phyloP scores from a whole-genome alignment of 2,329 filamentous ascomycete species.

The Talaromyces pinophilus region DNA sequence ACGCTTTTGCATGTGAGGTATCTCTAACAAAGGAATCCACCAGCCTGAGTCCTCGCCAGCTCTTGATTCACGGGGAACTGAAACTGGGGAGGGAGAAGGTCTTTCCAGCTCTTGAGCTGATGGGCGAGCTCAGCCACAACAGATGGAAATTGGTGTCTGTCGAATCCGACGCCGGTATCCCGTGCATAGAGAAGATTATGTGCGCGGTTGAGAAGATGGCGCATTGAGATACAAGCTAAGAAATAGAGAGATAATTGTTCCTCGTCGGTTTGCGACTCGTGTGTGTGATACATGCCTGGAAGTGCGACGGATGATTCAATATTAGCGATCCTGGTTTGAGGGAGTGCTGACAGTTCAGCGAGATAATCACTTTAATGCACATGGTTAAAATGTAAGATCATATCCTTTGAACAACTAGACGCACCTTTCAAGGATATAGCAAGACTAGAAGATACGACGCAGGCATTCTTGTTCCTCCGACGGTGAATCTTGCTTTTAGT shows the following conservation, averaged over 20 bases:
- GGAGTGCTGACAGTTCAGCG: constrained; percentile 54
- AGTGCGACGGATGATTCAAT: constrained; percentile 55
- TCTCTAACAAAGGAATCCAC: constrained; percentile 53
- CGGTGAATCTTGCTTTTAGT: constrained; percentile 39
- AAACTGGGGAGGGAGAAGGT: constrained; percentile 33
- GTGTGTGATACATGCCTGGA: constrained; percentile 52
- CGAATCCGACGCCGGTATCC: constrained; percentile 48
- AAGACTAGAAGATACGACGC: constrained; percentile 57
- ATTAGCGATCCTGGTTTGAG: constrained; percentile 53
- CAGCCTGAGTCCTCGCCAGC: constrained; percentile 43
- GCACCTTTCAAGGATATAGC: constrained; percentile 57
- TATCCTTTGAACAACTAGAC: neutral
- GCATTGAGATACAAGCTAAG: constrained; percentile 53
- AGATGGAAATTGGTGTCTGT: constrained; percentile 50
- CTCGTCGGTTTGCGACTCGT: constrained; percentile 41
- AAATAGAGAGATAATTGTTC: constrained; percentile 57
- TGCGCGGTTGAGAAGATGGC: constrained; percentile 30
- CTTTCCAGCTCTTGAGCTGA: constrained; percentile 40
- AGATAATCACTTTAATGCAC: constrained; percentile 51
- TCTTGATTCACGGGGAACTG: constrained; percentile 38
- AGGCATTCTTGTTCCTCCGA: constrained; percentile 52
- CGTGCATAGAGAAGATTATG: constrained; percentile 50
- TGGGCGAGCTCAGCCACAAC: constrained; percentile 46
- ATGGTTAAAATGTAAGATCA: neutral
- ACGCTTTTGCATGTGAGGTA: constrained; percentile 57